Percentiles rank a stretch among this genome's conserved stretches.
These are phyloP conservation scores for Earliella scabrosa DNA, from an alignment of 1,284 basidiomycete genomes.

Conservation along the genomic window DNA sequence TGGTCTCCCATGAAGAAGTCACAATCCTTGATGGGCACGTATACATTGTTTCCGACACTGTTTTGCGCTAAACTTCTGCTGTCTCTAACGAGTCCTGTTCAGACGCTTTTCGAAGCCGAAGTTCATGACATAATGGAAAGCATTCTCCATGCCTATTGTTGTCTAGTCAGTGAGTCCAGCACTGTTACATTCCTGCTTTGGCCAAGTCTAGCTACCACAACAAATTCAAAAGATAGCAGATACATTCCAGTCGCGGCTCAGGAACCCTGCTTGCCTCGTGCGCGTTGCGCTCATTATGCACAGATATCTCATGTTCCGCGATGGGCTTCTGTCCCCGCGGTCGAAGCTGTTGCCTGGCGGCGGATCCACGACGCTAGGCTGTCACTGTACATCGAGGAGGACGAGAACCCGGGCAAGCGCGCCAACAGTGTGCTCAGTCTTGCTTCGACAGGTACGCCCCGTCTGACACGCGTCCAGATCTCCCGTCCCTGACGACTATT, in stretches of 20 bases:
- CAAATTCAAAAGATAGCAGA: not conserved
- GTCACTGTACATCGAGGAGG: constrained; percentile 24
- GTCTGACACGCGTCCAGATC: too few species aligned
- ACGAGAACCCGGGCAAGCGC: constrained; percentile 10
- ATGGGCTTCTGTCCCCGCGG: constrained; percentile 74
- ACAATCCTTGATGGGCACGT: too few species aligned
- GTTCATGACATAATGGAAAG: too few species aligned
- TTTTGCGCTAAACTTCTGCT: too few species aligned
- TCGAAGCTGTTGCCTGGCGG: constrained; percentile 61
- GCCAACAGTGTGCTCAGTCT: constrained; percentile 34
- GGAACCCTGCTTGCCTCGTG: too few species aligned
- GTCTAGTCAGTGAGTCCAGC: not conserved
- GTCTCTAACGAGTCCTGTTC: too few species aligned
- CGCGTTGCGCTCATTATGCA: too few species aligned
- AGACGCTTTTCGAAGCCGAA: too few species aligned
- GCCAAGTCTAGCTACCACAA: not conserved
- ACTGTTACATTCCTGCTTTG: not conserved
- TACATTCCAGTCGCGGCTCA: not conserved
- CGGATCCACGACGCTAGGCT: constrained; percentile 21
- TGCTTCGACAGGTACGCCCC: constrained; percentile 28
- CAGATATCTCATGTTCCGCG: constrained; percentile 74
- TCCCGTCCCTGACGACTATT: too few species aligned
- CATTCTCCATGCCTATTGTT: too few species aligned
- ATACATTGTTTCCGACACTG: too few species aligned
- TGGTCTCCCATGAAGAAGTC: too few species aligned